Percentiles rank a stretch among this genome's conserved stretches.
Conservation (phyloP, 352 stramenopile genomes). For the Globisporangium polare region DNA sequence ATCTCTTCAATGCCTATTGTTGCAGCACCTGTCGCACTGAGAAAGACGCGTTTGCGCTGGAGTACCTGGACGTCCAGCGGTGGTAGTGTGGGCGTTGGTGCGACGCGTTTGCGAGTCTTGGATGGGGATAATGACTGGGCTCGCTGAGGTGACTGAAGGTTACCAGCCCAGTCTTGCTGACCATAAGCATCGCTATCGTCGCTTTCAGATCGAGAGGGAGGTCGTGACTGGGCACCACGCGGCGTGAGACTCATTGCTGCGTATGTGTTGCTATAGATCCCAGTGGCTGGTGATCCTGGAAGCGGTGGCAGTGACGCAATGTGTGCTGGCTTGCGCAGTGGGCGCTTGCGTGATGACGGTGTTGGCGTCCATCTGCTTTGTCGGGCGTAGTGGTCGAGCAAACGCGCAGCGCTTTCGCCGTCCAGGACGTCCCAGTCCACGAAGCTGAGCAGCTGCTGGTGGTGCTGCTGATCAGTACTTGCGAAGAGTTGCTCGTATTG, state of each 20-base stretch:
- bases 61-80: constrained; percentile 37
- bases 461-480: neutral
- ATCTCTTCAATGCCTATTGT: constrained; percentile 45
- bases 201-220: neutral
- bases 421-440: constrained; percentile 8
- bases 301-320: neutral
- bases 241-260: neutral
- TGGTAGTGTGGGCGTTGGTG: constrained; percentile 15
- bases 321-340: neutral
- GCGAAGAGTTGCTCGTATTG: constrained; percentile 2
- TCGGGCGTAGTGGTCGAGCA: constrained; percentile 3
- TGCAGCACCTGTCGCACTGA: constrained; percentile 19
- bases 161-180: neutral
- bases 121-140: neutral
- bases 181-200: neutral
- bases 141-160: neutral
- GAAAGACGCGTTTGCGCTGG: constrained; percentile 37
- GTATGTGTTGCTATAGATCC: neutral
- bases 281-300: neutral
- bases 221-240: neutral
- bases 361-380: neutral
- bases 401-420: neutral
- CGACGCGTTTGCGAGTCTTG: neutral
- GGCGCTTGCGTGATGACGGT: neutral
- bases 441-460: constrained; percentile 9